Base-by-base conservation (phyloP, 1,284 basidiomycete species). In the Rugosomyces carneus region DNA sequence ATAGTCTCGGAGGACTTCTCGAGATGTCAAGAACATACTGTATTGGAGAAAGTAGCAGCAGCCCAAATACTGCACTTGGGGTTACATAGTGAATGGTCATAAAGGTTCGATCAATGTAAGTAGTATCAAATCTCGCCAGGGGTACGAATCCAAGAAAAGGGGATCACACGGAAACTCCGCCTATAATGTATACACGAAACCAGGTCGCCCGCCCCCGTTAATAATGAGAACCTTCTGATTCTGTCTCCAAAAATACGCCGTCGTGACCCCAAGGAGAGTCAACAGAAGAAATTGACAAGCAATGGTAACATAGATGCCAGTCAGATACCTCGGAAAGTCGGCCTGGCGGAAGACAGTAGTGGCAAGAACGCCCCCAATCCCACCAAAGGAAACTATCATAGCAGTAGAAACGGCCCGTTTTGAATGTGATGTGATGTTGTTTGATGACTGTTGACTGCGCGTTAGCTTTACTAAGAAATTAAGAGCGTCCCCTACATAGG, bases 351-450 rank as follows among this genome's bases (percentile, higher is more conserved):
- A 72, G n/a, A 67, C 58, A 3, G 65, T 66, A 21, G 70, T 69
- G 4, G 70, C 68, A 45, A 70, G 59, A 3, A 73, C 64, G 8
- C 70, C 71, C 27, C 71, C 70, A 29, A 70, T 53, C 18, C 70
- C 68, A n/a, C 66, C 69, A 41, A 69, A 71, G n/a, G 67, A 66
- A 40, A 72, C 57, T 8, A 69, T 62, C 19, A 73, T 55, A 2
- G 67, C 69, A 13, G 67, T 72, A 6, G 69, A 66, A 16, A 74
- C 68, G 5, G 71, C 68, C 32, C 70, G 62, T 52, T 75, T 75
- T 13, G 68, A 67, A 46, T 74, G 70, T 4, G 70, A 69, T 40
- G 70, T 60, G 19, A 71, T 58, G 52, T 75, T 75, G 51, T 75
- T 75, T 11, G 72, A 64, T 2, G 70, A 64, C 72, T 74, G 43